Evolutionary conservation across 164 flowering plant species (phyloP).

Genomic region (Pachysandra terminalis): DNA sequence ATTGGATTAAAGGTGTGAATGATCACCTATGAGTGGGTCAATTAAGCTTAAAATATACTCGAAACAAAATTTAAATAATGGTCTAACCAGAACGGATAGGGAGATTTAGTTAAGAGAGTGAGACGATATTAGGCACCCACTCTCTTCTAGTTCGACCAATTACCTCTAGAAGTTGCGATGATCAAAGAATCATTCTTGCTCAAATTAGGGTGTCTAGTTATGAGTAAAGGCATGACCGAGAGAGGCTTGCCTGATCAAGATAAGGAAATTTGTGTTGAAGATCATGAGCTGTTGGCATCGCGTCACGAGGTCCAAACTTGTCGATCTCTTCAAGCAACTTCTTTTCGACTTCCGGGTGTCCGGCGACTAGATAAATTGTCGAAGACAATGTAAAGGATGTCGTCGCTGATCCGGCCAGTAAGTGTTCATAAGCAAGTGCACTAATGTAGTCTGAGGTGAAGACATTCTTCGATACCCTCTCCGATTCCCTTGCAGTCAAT

Average conservation of each 20-base stretch:
- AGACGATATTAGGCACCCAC: too few relatives aligned
- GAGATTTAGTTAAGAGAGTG: too few relatives aligned
- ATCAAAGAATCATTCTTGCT: too few relatives aligned
- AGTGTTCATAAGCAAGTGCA: conserved; percentile 84
- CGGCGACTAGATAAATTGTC: conserved; percentile 64
- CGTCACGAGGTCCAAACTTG: conserved; percentile 52
- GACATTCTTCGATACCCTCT: conserved; percentile 36
- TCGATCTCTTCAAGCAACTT: conserved; percentile 79
- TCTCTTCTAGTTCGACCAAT: too few relatives aligned
- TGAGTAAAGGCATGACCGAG: too few relatives aligned
- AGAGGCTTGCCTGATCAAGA: conserved; percentile 71
- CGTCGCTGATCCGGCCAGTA: conserved; percentile 91
- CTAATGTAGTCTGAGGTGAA: conserved; percentile 77
- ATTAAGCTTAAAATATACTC: too few relatives aligned
- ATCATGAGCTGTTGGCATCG: conserved; percentile 61
- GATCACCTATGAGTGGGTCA: too few relatives aligned
- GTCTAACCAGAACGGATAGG: too few relatives aligned
- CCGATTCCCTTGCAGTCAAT: conserved; percentile 62
- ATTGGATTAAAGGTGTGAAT: too few relatives aligned
- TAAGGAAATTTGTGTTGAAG: conserved; percentile 79
- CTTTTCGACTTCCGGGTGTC: conserved; percentile 76
- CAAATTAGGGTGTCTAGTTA: too few relatives aligned
- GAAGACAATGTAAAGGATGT: conserved; percentile 82
- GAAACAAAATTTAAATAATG: too few relatives aligned
- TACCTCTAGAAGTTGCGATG: too few relatives aligned